Conservation (phyloP, 176 grass and related monocot species). For the Oropetium thomaeum region DNA sequence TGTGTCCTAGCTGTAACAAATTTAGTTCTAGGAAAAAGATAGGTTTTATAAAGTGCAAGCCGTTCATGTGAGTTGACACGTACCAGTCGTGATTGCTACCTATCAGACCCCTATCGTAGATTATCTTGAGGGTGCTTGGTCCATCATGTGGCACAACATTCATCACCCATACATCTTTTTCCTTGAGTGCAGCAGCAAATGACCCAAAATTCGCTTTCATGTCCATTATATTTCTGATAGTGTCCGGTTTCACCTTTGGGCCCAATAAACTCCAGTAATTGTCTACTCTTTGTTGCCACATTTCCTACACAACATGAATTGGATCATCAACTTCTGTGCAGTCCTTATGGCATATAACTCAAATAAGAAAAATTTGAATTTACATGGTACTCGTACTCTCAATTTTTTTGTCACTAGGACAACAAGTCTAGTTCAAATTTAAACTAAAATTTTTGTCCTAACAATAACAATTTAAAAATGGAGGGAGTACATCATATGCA, state of each 20-base stretch:
- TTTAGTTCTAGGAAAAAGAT: constrained; percentile 23
- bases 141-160: constrained; percentile 87
- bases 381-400: no score
- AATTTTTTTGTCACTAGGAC: no score
- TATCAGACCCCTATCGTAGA: constrained; percentile 94
- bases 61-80: constrained; percentile 16
- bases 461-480: no score
- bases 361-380: constrained; percentile 16
- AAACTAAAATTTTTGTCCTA: no score
- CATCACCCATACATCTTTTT: constrained; percentile 93
- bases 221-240: constrained; percentile 95
- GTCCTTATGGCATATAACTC: not conserved
- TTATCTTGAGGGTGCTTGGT: constrained; percentile 87
- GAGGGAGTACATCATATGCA: not conserved
- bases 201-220: constrained; percentile 98
- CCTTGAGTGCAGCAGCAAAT: constrained; percentile 92
- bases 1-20: not conserved
- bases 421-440: no score
- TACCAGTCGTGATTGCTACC: constrained; percentile 87
- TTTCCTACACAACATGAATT: constrained; percentile 61
- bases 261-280: constrained; percentile 82
- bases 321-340: constrained; percentile 14
- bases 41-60: constrained; percentile 10
- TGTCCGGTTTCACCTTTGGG: constrained; percentile 65
- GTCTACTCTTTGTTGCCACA: constrained; percentile 86